These are phyloP conservation scores for Wallacemonas sp. DNA, from an alignment of 208 protist species.

Conservation along the genomic window DNA sequence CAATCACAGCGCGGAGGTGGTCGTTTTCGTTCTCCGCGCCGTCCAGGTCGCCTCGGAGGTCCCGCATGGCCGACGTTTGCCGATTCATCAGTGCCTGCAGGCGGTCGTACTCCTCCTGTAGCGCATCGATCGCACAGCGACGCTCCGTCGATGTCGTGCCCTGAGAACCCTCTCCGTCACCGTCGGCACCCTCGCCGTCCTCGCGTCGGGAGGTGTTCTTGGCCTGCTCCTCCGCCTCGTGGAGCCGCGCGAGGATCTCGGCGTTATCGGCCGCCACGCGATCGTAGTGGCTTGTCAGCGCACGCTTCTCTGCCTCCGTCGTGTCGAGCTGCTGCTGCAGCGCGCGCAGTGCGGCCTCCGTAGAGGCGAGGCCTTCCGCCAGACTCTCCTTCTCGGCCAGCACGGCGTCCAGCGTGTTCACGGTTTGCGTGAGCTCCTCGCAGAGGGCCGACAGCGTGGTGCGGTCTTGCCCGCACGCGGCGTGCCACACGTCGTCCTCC, in stretches of 20 bases:
- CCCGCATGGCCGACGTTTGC: slow-evolving; percentile 36
- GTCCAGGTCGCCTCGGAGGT: slow-evolving; percentile 39
- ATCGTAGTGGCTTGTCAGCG: slow-evolving; percentile 37
- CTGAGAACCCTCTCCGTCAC: not conserved
- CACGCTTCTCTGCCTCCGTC: slow-evolving; percentile 22
- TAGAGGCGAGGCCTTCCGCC: slow-evolving; percentile 2
- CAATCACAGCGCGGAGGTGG: slow-evolving; percentile 34
- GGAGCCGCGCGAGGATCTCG: slow-evolving; percentile 25
- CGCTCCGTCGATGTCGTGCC: slow-evolving; percentile 13
- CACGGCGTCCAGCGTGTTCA: slow-evolving; percentile 21
- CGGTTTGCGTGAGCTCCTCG: slow-evolving; percentile 26
- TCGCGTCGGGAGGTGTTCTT: not conserved
- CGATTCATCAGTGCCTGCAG: slow-evolving; percentile 41
- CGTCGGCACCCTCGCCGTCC: slow-evolving; percentile 1
- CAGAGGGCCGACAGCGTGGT: slow-evolving; percentile 15
- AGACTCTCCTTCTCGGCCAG: slow-evolving; percentile 18
- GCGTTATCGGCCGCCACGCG: slow-evolving; percentile 38
- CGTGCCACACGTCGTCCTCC: slow-evolving; percentile 2
- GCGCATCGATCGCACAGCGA: slow-evolving; percentile 9
- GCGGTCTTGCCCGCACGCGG: not conserved
- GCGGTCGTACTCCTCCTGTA: slow-evolving; percentile 27
- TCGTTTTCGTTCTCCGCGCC: slow-evolving; percentile 30
- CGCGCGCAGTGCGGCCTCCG: slow-evolving; percentile 16
- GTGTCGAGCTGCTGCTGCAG: slow-evolving; percentile 18
- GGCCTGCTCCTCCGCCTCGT: slow-evolving; percentile 20